A percentile compares a stretch with the other conserved stretches of the same genome.
These are phyloP conservation scores for Sanghuangporus sanghuang DNA, from an alignment of 1,284 basidiomycete species.

Conservation along the genomic window DNA sequence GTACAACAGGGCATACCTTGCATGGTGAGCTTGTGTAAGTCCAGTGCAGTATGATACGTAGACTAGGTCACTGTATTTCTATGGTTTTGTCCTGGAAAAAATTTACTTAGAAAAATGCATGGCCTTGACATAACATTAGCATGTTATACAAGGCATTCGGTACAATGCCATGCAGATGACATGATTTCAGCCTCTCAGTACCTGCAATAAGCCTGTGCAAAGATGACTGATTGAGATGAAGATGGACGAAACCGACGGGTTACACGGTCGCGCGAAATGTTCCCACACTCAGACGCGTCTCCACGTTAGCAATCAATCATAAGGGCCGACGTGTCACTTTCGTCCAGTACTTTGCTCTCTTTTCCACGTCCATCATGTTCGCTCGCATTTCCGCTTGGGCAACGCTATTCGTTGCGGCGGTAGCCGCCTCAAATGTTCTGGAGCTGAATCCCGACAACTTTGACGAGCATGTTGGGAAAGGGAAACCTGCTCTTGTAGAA, in stretches of 20 bases:
- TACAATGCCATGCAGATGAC: too few relatives aligned
- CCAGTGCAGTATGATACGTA: too few relatives aligned
- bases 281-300: neutral
- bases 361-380: conserved; percentile 44
- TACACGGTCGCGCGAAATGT: conserved; percentile 1
- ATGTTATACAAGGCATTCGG: too few relatives aligned
- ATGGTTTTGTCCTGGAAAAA: too few relatives aligned
- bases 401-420: conserved; percentile 49
- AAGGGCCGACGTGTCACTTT: neutral
- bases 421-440: conserved; percentile 73
- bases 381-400: conserved; percentile 53
- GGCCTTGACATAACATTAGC: too few relatives aligned
- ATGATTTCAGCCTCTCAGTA: too few relatives aligned
- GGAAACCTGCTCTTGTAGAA: conserved; percentile 81
- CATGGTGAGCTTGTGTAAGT: too few relatives aligned
- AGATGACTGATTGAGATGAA: neutral
- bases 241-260: neutral
- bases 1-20: too few relatives aligned
- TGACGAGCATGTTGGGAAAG: conserved; percentile 67
- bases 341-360: neutral
- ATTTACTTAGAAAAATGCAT: too few relatives aligned
- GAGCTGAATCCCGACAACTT: conserved; percentile 77
- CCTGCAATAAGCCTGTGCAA: too few relatives aligned
- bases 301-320: neutral
- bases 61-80: neutral